Evolutionary conservation across 495 filamentous ascomycete species (phyloP), one percentile per base, ranked within the genome.

Genomic region (Diplogelasinospora grovesii): DNA sequence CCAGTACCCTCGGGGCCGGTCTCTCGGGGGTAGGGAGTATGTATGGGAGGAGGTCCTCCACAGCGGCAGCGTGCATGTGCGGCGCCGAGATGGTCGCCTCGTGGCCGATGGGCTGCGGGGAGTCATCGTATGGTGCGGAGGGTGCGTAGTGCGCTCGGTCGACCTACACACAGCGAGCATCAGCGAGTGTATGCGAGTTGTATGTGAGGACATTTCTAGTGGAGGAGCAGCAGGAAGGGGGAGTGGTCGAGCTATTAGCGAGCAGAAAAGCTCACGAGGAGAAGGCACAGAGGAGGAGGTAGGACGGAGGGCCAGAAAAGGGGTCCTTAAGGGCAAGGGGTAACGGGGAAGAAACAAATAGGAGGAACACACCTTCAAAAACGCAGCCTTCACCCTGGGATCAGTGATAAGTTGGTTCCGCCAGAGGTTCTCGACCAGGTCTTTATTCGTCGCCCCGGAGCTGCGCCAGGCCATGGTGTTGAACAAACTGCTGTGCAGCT

Each of bases 31-130:
- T 66, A 31, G 72, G 67, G 14, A 53, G 52, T 15, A 82, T 73
- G 61, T 61, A 80, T 31, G 74, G 75, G 11, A 86, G 72, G 1
- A 87, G 70, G 19, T 78, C 71, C 60, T 86, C 81, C 36, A 75
- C 72, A 23, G 83, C 83, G 23, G 79, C 71, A 56, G 86, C 90
- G 66, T 98, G 92, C 86, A 98, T 98, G 71, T 98, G 92, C 13
- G 92, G 92, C 15, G 92, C 92, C 21, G 83, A 89, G 50, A 98
- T 98, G 37, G 93, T 98, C 37, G 92, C 92, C 11, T 59, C 50
- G 60, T 85, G 78, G 37, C 93, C 90, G 64, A 98, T 97, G 41
- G 76, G 55, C 61, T 97, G 90, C 7, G 92, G 92, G 18, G 81
- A 85, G 72, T 98, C 92, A 37, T 85, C 77, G 67, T 97, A 98